Percentiles rank a stretch among this genome's conserved stretches.
These are phyloP conservation scores for Bipolaris bicolor DNA, from an alignment of 2,329 filamentous ascomycete genomes.

Conservation along the genomic window DNA sequence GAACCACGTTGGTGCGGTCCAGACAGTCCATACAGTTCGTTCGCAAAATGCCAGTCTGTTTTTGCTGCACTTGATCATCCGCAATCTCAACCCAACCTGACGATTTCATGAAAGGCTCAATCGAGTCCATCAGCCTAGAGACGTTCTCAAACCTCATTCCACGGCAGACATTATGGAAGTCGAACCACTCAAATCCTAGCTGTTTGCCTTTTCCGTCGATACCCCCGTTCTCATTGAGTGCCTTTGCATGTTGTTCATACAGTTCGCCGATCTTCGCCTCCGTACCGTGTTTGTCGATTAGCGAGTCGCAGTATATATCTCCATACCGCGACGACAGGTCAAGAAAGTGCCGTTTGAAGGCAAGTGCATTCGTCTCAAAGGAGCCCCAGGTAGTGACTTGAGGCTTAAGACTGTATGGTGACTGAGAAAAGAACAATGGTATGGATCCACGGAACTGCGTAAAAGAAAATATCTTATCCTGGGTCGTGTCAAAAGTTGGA, in stretches of 20 bases:
- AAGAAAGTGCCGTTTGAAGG: conserved; percentile 80
- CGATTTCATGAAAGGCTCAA: conserved; percentile 70
- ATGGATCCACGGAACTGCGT: conserved; percentile 90
- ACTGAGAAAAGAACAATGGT: conserved; percentile 93
- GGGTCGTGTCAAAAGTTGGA: conserved; percentile 65
- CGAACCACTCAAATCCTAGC: conserved; percentile 90
- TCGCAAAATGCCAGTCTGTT: conserved; percentile 78
- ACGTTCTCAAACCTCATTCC: conserved; percentile 99
- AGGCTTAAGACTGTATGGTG: conserved; percentile 91
- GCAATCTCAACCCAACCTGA: conserved; percentile 73
- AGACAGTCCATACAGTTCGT: conserved; percentile 99
- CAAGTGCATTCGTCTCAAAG: conserved; percentile 74
- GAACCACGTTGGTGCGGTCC: conserved; percentile 93
- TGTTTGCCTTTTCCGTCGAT: conserved; percentile 55
- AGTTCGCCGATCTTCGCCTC: conserved; percentile 80
- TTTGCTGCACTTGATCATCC: conserved; percentile 49
- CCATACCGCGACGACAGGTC: conserved; percentile 74
- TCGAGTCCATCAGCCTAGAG: conserved; percentile 72
- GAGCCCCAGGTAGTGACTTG: conserved; percentile 83
- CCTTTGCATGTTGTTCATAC: conserved; percentile 72
- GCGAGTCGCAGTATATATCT: conserved; percentile 75
- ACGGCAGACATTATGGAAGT: conserved; percentile 89
- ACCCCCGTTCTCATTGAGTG: conserved; percentile 66
- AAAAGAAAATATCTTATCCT: conserved; percentile 75
- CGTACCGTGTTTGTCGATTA: conserved; percentile 87